Conservation (phyloP, 371 early-diverging fungal genomes). For the Apophysomyces sp. region DNA sequence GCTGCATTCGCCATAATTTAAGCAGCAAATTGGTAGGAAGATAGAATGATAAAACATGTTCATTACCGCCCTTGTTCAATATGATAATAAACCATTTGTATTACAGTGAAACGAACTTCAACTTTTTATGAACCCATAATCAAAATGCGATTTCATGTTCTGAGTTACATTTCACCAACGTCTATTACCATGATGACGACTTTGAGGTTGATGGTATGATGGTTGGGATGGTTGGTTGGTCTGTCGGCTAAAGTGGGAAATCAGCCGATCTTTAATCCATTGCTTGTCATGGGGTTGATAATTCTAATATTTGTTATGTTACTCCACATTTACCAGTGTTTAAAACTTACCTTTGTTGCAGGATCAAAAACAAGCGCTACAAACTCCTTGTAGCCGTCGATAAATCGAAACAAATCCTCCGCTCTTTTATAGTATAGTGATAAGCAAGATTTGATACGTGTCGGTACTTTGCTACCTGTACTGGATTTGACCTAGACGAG, state of each 20-base stretch:
- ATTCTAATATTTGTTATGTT: slow-evolving; percentile 14
- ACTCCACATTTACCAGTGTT: not conserved
- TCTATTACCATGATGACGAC: not conserved
- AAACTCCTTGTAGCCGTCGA: slow-evolving; percentile 48
- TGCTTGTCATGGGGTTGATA: slow-evolving; percentile 45
- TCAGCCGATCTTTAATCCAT: slow-evolving; percentile 47
- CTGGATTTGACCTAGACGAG: slow-evolving; percentile 39
- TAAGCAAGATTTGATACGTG: not conserved
- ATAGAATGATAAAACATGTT: too few species aligned
- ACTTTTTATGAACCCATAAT: not conserved
- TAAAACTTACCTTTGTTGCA: slow-evolving; percentile 14
- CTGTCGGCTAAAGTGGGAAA: slow-evolving; percentile 42
- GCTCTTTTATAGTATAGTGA: slow-evolving; percentile 17
- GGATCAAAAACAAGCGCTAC: slow-evolving; percentile 44
- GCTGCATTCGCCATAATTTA: too few species aligned
- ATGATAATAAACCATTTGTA: not conserved
- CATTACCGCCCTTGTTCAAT: too few species aligned
- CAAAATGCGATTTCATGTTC: not conserved
- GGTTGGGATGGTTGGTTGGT: slow-evolving; percentile 10
- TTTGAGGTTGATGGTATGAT: slow-evolving; percentile 5
- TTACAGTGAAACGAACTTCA: not conserved
- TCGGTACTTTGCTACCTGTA: slow-evolving; percentile 27
- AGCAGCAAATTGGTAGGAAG: too few species aligned
- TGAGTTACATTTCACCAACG: not conserved
- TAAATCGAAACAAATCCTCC: slow-evolving; percentile 44